Conservation (phyloP, 2,329 filamentous ascomycete species). For the Stagonosporopsis tanaceti region DNA sequence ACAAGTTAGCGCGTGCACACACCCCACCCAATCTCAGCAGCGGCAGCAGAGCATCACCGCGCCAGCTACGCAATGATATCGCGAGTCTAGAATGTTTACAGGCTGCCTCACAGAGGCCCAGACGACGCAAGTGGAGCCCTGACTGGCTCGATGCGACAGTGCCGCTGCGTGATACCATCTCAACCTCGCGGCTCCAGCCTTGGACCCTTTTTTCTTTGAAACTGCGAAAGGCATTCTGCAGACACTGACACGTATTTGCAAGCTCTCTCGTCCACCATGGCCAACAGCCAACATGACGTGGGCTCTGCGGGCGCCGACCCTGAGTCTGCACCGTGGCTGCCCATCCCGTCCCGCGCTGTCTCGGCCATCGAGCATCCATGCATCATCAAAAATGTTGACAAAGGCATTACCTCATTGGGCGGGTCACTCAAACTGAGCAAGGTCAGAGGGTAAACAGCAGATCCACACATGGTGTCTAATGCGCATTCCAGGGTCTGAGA, state of each 20-base stretch:
- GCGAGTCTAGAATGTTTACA: background rate
- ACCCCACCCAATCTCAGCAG: constrained; percentile 20
- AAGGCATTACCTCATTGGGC: constrained; percentile 69
- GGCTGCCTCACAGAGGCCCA: background rate
- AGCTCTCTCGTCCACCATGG: constrained; percentile 18
- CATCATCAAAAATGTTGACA: constrained; percentile 70
- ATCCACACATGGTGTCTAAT: constrained; percentile 22
- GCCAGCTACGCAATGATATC: background rate
- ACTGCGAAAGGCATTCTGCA: constrained; percentile 11
- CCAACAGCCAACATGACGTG: constrained; percentile 16
- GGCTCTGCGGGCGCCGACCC: constrained; percentile 7
- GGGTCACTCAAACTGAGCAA: constrained; percentile 63
- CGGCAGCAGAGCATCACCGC: constrained; percentile 14
- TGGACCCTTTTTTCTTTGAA: constrained; percentile 16
- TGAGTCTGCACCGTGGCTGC: constrained; percentile 54
- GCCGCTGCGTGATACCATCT: background rate
- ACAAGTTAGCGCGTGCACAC: constrained; percentile 26
- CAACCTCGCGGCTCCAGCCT: background rate
- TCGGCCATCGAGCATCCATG: constrained; percentile 73
- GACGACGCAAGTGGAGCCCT: background rate
- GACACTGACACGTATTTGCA: constrained; percentile 6
- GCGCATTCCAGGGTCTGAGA: constrained; percentile 34
- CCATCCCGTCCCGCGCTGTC: constrained; percentile 61
- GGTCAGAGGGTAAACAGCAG: constrained; percentile 46
- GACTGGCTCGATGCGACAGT: background rate